Evolutionary conservation across 495 filamentous ascomycete species (phyloP), one percentile per base, ranked within the genome.

Genomic region (Tirmania nivea): DNA sequence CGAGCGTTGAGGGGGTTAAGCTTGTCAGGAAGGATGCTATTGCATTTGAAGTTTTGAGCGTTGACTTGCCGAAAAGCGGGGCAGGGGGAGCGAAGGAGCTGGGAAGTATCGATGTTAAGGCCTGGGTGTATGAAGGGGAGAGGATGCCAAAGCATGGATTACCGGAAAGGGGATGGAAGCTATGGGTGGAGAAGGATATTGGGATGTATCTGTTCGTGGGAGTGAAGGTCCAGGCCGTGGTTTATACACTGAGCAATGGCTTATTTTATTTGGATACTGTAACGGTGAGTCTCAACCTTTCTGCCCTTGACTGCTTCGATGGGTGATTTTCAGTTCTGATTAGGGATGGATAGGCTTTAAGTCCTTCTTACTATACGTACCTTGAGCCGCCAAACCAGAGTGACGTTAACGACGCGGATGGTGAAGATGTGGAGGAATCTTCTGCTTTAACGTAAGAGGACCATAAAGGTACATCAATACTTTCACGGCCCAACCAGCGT

Each of bases 211-310:
- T 79, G 55, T 78, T 77, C 57, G 69, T 76, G 0, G 85, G 87
- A 1, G 78, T 94, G 79, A 94, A 92, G 68, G 63, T 95, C 14
- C 71, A 73, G 35, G 69, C 76, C 6, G 66, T 62, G 8, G 72
- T 93, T 14, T 79, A 77, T 63, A 71, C 76, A 49, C 66, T 85
- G 34, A 77, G 73, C 54, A 73, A 70, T 52, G 81, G 78, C 8
- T 48, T 85, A 35, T 69, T 61, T 53, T 73, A 75, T 63, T 70
- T 76, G n/a, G 62, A 65, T 52, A 62, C 54, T n/a, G 56, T 64
- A 54, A 65, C 62, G 20, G 62, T 65, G 35, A 52, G 61, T 53
- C 47, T 19, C 52, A 14, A 10, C 11, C 21, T n/a, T 12, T 48
- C 36, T 48, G 50, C 5, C 21, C 49, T 56, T 2, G 52, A 20